Evolutionary conservation across 1,284 basidiomycete genomes (phyloP).

Genomic region (Puccinia triticina): DNA sequence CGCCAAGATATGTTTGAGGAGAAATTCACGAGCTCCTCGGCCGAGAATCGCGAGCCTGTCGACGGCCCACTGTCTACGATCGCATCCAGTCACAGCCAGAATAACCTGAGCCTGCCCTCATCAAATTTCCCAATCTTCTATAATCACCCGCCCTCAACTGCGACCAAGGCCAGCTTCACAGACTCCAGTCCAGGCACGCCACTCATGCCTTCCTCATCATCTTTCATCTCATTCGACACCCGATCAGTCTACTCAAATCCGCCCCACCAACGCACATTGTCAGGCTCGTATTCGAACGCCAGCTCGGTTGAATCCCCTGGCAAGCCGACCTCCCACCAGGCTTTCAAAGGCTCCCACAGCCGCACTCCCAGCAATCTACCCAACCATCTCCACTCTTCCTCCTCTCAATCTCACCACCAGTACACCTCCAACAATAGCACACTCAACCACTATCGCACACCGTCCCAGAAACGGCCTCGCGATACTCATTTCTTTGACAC

Average conservation of each 20-base stretch:
- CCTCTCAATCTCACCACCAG: neutral
- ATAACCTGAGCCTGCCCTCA: constrained; percentile 32
- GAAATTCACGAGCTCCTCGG: constrained; percentile 60
- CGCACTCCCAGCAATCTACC: constrained; percentile 20
- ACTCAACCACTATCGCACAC: neutral
- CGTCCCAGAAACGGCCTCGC: constrained; percentile 64
- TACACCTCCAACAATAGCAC: neutral
- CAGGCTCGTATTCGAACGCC: constrained; percentile 28
- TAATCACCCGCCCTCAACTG: neutral
- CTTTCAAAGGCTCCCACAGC: neutral
- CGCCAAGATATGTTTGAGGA: constrained; percentile 89
- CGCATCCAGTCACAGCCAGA: neutral
- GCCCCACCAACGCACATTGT: constrained; percentile 18
- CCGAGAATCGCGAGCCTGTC: neutral
- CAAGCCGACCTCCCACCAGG: neutral
- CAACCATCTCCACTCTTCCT: neutral
- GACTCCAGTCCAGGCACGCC: constrained; percentile 18
- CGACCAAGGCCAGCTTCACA: neutral
- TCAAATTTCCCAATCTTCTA: constrained; percentile 6
- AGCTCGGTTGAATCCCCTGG: constrained; percentile 16
- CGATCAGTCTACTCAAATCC: constrained; percentile 26
- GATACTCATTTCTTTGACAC: constrained; percentile 95
- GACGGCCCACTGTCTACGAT: neutral
- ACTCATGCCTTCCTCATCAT: constrained; percentile 28
- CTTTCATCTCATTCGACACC: constrained; percentile 21